Base-by-base conservation (phyloP, 2,329 filamentous ascomycete genomes). In the Cephalotrichum gorgonifer region DNA sequence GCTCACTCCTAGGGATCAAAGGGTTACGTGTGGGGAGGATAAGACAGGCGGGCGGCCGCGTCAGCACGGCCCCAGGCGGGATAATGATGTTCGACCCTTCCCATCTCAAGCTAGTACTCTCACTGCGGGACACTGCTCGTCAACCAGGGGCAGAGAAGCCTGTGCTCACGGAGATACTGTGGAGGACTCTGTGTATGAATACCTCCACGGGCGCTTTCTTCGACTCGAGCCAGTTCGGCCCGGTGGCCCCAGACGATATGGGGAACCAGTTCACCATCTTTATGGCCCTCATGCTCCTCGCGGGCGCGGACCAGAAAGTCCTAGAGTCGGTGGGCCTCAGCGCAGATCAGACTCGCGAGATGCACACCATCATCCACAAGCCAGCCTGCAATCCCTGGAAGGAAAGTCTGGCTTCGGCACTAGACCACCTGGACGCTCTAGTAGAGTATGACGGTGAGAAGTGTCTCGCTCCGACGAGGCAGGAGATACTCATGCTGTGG, bases 291-390 rank as follows among this genome's bases (percentile, higher is more conserved):
- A 50, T 56, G 51, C 54, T 60, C 6, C 51, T 58, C 43, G 58
- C 63, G 6, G 62, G 61, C 46, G 64, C 64, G 15, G 67, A 66
- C 50, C 60, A 60, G 22, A 59, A 56, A 30, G 58, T 62, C 2
- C 60, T 61, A 30, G 52, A 59, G 47, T 58, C 63, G 25, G 50
- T 64, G 55, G 54, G 53, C 52, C 45, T 64, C 56, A 20, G 60
- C n/a, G 43, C 47, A 11, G 28, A 39, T 39, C 35, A 17, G 20
- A 46, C 45, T 3, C 31, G 51, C 26, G 42, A 50, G 15, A 31
- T 46, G 11, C 46, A 48, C 3, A 27, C 53, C 11, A 51, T 44
- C 11, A 44, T 54, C n/a, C 52, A 49, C 50, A 23, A 43, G 20
- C 42, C 48, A 8, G 20, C 43, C 4, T 57, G 56, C 50, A 50